Evolutionary conservation across 1,139 yeast genomes (phyloP), one percentile per base, ranked within the genome.

Genomic region (Debaryomyces sp.): DNA sequence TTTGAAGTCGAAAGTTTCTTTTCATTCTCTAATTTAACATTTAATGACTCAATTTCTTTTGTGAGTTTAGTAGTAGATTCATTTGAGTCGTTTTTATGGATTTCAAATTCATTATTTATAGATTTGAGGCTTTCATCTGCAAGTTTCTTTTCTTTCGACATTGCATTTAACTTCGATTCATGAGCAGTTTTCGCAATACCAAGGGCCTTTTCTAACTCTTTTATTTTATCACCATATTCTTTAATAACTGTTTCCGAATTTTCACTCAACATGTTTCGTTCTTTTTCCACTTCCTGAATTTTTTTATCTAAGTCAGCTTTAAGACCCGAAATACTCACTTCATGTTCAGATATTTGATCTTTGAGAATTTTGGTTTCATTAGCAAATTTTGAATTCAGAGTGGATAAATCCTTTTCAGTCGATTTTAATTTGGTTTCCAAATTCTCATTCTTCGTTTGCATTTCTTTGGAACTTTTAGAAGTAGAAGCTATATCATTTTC

Each of bases 181-280:
- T 51, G 55, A 3, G 48, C 51, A 2, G 44, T 23, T 32, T 60
- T 57, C 5, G 57, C 45, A 1, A 50, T 47, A 2, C 49, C 30
- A 8, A 66, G 46, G 2, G 51, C 47, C 2, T 46, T 41, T 47
- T 70, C 73, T 35, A 67, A 55, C 7, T 46, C 47, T 39, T 61
- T 65, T n/a, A 79, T 73, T 55, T 73, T 79, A 42, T 75, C 79
- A 7, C 78, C 68, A 53, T 79, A 81, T 49, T 78, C 81, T 55
- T 75, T 67, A 5, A 77, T 68, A 0, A 77, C 67, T 1, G 80
- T 67, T 46, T 79, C 82, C 0, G 87, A 80, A 47, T 68, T 78
- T 52, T 78, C 77, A 50, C 72, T 75, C 18, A 78, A 58, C 59
- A 77, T 64, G 9, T 66, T 70, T 45, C 85, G 64, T 56, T 82